These are phyloP conservation scores for Botrytis sinoallii DNA, from an alignment of 2,329 filamentous ascomycete genomes.

Conservation along the genomic window DNA sequence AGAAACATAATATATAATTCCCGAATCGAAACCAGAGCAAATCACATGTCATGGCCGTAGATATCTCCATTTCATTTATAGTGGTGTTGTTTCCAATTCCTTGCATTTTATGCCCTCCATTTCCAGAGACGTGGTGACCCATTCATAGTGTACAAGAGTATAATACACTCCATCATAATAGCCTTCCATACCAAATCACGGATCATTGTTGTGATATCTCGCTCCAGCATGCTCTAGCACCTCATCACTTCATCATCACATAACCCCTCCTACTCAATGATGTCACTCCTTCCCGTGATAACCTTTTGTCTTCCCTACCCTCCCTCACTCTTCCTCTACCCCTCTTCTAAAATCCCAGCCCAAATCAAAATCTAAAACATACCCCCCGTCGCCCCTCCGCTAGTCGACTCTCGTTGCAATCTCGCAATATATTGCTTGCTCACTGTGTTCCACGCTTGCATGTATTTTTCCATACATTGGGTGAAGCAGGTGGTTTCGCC, in stretches of 20 bases:
- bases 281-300: neutral
- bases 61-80: neutral
- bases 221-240: neutral
- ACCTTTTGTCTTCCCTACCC: too few species aligned
- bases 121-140: neutral
- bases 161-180: constrained; percentile 12
- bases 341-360: neutral
- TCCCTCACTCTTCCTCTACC: neutral
- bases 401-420: constrained; percentile 34
- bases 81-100: constrained; percentile 9
- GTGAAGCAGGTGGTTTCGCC: constrained; percentile 69
- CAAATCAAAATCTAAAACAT: constrained; percentile 2
- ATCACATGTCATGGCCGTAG: neutral
- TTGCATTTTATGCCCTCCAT: neutral
- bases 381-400: neutral
- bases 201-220: neutral
- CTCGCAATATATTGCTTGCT: constrained; percentile 61
- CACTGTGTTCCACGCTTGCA: constrained; percentile 73
- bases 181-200: neutral
- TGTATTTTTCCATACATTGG: constrained; percentile 82
- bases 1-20: neutral
- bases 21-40: neutral
- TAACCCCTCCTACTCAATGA: neutral
- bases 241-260: neutral
- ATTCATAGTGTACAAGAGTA: constrained; percentile 16